Conservation (phyloP, 495 filamentous ascomycete genomes). For the Penicillium psychrofluorescens region DNA sequence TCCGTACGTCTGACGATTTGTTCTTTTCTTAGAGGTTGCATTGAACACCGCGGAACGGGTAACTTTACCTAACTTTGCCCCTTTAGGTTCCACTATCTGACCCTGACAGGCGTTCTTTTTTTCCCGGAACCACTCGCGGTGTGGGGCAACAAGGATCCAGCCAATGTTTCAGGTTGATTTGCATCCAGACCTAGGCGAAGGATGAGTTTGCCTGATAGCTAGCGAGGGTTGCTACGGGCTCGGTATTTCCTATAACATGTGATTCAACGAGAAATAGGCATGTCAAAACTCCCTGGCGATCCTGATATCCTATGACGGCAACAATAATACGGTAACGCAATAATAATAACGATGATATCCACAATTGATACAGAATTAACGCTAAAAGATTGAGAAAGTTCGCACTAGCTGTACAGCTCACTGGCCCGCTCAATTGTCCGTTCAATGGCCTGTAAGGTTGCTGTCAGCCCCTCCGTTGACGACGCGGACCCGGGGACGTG, state of each 20-base stretch:
- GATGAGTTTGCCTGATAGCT: neutral
- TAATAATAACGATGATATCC: neutral
- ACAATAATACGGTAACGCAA: neutral
- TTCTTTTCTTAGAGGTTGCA: too few relatives aligned
- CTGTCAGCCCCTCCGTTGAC: neutral
- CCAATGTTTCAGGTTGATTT: neutral
- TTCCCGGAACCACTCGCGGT: too few relatives aligned
- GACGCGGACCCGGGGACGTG: neutral
- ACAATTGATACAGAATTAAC: neutral
- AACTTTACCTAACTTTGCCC: too few relatives aligned
- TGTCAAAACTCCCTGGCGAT: too few relatives aligned
- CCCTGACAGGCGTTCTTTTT: too few relatives aligned
- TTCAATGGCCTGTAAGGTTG: neutral
- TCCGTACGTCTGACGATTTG: too few relatives aligned
- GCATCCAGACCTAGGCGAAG: neutral
- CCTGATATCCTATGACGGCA: too few relatives aligned
- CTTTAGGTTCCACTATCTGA: too few relatives aligned
- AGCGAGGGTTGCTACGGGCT: neutral
- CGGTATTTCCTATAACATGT: neutral
- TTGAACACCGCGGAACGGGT: too few relatives aligned
- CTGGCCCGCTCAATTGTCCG: neutral
- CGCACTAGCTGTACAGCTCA: neutral
- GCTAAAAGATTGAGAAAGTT: neutral
- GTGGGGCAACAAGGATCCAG: neutral
- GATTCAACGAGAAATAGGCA: too few relatives aligned